Evolutionary conservation across 179 eudicot genomes (phyloP).

Genomic region (Silene noctiflora): DNA sequence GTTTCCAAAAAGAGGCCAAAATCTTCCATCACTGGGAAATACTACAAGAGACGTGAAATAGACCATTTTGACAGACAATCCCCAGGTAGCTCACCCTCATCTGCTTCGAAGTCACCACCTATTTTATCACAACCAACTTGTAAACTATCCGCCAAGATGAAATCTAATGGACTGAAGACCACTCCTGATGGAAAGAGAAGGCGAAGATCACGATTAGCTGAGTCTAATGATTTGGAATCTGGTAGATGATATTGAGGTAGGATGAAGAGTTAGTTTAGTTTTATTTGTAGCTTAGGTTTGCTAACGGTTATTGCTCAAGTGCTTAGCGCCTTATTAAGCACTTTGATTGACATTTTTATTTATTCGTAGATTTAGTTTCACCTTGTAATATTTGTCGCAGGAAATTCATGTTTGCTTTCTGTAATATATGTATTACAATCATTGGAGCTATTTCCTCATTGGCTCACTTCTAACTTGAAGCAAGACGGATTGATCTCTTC

Average conservation of each 20-base stretch:
- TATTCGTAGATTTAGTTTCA: constrained; percentile 17
- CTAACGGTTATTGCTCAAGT: constrained; percentile 10
- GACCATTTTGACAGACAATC: constrained; percentile 28
- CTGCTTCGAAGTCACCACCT: constrained; percentile 33
- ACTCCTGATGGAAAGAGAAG: constrained; percentile 76
- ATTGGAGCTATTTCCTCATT: too few relatives aligned
- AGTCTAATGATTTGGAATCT: constrained; percentile 35
- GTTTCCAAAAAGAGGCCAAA: constrained; percentile 61
- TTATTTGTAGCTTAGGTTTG: constrained; percentile 25
- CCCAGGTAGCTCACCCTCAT: constrained; percentile 31
- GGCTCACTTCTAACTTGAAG: too few relatives aligned
- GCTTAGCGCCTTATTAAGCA: constrained; percentile 13
- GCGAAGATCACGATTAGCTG: constrained; percentile 42
- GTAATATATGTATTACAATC: constrained; percentile 25
- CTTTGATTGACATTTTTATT: neutral
- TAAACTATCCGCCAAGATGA: constrained; percentile 40
- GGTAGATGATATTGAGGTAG: constrained; percentile 28
- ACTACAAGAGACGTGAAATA: constrained; percentile 20
- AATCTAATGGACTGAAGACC: constrained; percentile 36
- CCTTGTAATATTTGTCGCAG: constrained; percentile 18
- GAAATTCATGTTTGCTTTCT: neutral
- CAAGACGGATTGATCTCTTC: too few relatives aligned
- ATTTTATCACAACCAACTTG: constrained; percentile 32
- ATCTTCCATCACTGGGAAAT: constrained; percentile 39
- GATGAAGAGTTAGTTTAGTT: neutral